A percentile compares a stretch with the other conserved stretches of the same genome.
These are phyloP conservation scores for Linderina pennispora DNA, from an alignment of 192 early-diverging fungal genomes.

Conservation along the genomic window DNA sequence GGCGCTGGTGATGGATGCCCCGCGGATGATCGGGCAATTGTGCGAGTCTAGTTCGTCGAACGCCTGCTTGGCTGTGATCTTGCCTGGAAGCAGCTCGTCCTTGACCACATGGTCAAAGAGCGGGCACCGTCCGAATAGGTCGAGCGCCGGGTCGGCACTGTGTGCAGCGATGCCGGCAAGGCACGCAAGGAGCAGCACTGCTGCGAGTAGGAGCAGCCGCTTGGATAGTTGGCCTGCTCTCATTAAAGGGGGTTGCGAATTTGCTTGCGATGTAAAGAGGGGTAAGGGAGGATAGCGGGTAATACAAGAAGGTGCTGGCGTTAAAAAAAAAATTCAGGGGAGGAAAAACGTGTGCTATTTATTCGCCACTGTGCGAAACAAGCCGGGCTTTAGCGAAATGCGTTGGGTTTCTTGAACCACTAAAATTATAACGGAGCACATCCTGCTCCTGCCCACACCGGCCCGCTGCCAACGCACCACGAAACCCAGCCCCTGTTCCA, in stretches of 20 bases:
- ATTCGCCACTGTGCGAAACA: neutral
- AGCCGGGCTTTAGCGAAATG: too few relatives aligned
- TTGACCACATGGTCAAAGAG: constrained; percentile 36
- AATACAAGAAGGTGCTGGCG: neutral
- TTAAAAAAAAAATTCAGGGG: neutral
- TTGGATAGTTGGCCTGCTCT: too few relatives aligned
- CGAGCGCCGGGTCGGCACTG: neutral
- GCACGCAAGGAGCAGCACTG: neutral
- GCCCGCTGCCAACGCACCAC: too few relatives aligned
- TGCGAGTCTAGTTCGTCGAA: constrained; percentile 42
- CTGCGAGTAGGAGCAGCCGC: neutral
- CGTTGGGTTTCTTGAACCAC: too few relatives aligned
- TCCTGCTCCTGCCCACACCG: too few relatives aligned
- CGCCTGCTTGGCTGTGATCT: constrained; percentile 35
- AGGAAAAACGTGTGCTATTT: neutral
- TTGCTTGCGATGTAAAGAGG: neutral
- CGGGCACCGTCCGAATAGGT: constrained; percentile 33
- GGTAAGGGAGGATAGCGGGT: neutral
- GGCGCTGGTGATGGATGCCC: constrained; percentile 35
- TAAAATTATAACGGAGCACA: too few relatives aligned
- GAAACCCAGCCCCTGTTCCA: too few relatives aligned
- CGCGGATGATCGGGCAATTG: constrained; percentile 46
- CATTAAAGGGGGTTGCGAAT: neutral
- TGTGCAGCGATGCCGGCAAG: neutral
- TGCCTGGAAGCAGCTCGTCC: constrained; percentile 28